Conservation (phyloP, 371 early-diverging fungal genomes). For the Mucor indicus region DNA sequence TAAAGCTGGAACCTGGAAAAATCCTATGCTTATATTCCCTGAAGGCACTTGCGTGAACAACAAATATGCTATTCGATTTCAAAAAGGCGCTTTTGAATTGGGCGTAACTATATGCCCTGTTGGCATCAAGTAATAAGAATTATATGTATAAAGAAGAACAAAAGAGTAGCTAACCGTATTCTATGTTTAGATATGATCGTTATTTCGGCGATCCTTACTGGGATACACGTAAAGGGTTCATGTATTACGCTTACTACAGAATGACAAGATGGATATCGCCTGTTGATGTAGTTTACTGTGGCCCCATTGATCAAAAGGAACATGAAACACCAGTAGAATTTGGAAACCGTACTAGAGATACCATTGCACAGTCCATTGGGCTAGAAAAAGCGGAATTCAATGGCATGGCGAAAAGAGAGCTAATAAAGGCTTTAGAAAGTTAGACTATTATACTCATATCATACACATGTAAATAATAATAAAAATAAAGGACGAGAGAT, state of each 20-base stretch:
- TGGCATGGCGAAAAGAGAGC: constrained; percentile 40
- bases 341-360: constrained; percentile 26
- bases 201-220: constrained; percentile 42
- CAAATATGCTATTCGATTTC: constrained; percentile 79
- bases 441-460: too few relatives aligned
- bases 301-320: constrained; percentile 13
- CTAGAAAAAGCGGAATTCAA: constrained; percentile 34
- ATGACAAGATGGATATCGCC: constrained; percentile 45
- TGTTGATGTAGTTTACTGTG: constrained; percentile 30
- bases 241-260: constrained; percentile 42
- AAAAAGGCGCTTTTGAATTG: constrained; percentile 87
- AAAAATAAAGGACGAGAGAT: too few relatives aligned
- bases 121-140: constrained; percentile 39
- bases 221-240: constrained; percentile 46
- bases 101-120: constrained; percentile 55
- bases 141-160: too few relatives aligned
- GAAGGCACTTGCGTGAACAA: constrained; percentile 91
- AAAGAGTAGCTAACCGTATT: too few relatives aligned
- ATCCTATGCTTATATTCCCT: constrained; percentile 79
- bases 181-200: constrained; percentile 31
- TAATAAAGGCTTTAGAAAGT: constrained; percentile 20
- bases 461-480: too few relatives aligned
- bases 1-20: constrained; percentile 31
- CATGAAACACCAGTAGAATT: constrained; percentile 24
- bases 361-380: constrained; percentile 23